These are phyloP conservation scores for Saraca asoca DNA, from an alignment of 331 rosid genomes.

Conservation along the genomic window DNA sequence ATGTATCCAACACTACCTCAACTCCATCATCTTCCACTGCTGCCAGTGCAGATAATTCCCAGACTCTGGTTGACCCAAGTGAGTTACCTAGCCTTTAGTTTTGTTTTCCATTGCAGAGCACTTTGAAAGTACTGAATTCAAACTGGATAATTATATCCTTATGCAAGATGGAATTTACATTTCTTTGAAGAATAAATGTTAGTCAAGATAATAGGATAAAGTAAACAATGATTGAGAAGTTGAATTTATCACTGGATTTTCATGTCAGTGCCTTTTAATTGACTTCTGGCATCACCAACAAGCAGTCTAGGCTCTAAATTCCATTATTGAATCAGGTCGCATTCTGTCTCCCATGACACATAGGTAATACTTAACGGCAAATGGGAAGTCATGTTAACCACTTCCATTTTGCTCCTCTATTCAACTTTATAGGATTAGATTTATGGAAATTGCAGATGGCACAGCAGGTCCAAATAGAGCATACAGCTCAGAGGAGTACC, in stretches of 20 bases:
- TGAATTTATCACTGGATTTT: too few species aligned
- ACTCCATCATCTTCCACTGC: constrained; percentile 45
- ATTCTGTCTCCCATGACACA: too few species aligned
- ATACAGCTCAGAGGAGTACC: constrained; percentile 77
- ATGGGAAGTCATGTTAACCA: not conserved
- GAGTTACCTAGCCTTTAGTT: constrained; percentile 41
- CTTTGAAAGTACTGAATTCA: not conserved
- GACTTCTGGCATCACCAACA: too few species aligned
- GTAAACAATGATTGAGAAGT: too few species aligned
- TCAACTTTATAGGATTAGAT: constrained; percentile 13
- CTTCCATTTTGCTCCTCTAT: not conserved
- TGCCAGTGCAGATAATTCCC: constrained; percentile 43
- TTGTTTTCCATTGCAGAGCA: constrained; percentile 9
- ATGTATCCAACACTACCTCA: constrained; percentile 38
- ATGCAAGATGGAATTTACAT: not conserved
- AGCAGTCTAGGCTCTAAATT: too few species aligned
- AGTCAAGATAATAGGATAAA: not conserved
- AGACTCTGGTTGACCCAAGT: constrained; percentile 62
- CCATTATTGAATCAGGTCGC: too few species aligned
- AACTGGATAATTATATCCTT: not conserved
- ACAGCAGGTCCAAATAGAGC: constrained; percentile 46
- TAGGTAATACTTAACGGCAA: constrained; percentile 4
- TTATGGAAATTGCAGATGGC: constrained; percentile 51
- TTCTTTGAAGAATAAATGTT: not conserved
- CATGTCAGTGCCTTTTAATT: too few species aligned